Conservation (phyloP, 805 yeast genomes). For the Metschnikowia gelsemii region DNA sequence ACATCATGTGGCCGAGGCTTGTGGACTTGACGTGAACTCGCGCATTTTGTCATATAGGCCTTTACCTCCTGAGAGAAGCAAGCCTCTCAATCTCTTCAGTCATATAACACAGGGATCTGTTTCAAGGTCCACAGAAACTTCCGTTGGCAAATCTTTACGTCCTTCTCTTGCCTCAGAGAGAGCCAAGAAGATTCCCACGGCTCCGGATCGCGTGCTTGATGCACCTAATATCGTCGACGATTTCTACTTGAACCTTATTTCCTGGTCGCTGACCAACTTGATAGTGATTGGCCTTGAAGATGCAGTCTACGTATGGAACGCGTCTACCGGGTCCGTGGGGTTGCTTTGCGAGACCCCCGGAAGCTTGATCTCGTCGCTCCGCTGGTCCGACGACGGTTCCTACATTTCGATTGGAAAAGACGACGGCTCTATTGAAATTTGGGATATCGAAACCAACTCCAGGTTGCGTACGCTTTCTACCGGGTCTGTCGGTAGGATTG, state of each 20-base stretch:
- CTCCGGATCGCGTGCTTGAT: slow-evolving; percentile 90
- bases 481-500: slow-evolving; percentile 65
- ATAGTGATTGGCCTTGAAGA: slow-evolving; percentile 87
- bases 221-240: slow-evolving; percentile 96
- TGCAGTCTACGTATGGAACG: slow-evolving; percentile 90
- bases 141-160: slow-evolving; percentile 31
- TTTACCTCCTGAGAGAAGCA: slow-evolving; percentile 66
- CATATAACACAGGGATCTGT: slow-evolving; percentile 21
- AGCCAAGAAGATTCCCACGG: slow-evolving; percentile 75
- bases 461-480: slow-evolving; percentile 75
- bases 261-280: slow-evolving; percentile 83
- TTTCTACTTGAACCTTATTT: slow-evolving; percentile 79
- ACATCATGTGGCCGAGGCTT: slow-evolving; percentile 88
- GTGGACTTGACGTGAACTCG: slow-evolving; percentile 82
- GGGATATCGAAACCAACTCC: slow-evolving; percentile 84
- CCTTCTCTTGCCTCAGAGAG: slow-evolving; percentile 61
- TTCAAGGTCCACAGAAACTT: slow-evolving; percentile 15
- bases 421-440: slow-evolving; percentile 83
- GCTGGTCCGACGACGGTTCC: slow-evolving; percentile 90
- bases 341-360: slow-evolving; percentile 54
- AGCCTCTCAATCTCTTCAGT: slow-evolving; percentile 34
- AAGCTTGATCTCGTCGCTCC: slow-evolving; percentile 63
- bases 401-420: slow-evolving; percentile 81
- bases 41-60: slow-evolving; percentile 85
- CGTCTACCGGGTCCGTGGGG: slow-evolving; percentile 74